A percentile compares a stretch with the other conserved stretches of the same genome.
Evolutionary conservation across 169 alveolate species (phyloP).

Genomic region (Cryptosporidium baileyi): DNA sequence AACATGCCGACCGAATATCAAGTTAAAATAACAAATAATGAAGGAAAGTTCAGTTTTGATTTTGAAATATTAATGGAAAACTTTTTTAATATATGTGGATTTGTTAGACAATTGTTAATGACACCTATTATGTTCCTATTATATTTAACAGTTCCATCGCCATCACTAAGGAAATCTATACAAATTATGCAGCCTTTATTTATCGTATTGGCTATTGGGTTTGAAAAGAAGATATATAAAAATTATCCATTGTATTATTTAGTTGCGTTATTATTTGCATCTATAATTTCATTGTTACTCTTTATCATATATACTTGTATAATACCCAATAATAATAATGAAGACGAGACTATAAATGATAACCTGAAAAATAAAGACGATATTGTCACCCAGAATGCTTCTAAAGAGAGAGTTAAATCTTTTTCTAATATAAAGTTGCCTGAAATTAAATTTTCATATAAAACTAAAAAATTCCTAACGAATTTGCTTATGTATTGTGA

Average conservation of each 20-base stretch:
- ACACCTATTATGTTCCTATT: slow-evolving; percentile 60
- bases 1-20: not conserved
- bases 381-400: not conserved
- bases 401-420: not conserved
- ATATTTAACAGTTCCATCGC: slow-evolving; percentile 62
- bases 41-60: not conserved
- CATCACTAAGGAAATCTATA: slow-evolving; percentile 49
- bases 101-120: slow-evolving; percentile 44
- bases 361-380: not conserved
- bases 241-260: slow-evolving; percentile 8
- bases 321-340: not conserved
- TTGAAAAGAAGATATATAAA: slow-evolving; percentile 39
- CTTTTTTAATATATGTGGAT: slow-evolving; percentile 3
- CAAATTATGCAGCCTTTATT: slow-evolving; percentile 69
- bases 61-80: slow-evolving; percentile 9
- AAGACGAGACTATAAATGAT: not conserved
- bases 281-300: slow-evolving; percentile 21
- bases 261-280: slow-evolving; percentile 20
- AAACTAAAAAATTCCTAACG: not conserved
- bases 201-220: slow-evolving; percentile 58
- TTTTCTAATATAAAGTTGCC: not conserved
- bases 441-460: slow-evolving; percentile 6
- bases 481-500: slow-evolving; percentile 52
- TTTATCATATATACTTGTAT: slow-evolving; percentile 14
- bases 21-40: not conserved